phyloP scores from a whole-genome alignment of 345 rosid species.

The Isatis tinctoria region DNA sequence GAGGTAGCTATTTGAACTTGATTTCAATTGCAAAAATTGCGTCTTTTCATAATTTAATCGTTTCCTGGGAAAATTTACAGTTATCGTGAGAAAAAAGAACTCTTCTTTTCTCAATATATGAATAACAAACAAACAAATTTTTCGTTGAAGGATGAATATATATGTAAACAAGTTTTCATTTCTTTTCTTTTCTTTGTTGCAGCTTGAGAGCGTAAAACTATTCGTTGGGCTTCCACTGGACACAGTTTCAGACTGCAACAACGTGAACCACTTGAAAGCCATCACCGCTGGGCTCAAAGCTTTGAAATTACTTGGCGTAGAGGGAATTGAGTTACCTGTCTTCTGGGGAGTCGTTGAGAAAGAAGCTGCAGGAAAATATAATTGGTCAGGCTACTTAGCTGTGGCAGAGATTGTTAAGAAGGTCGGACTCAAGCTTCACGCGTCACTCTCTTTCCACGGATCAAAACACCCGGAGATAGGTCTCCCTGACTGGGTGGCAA shows the following conservation, averaged over 20 bases:
- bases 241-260: slow-evolving; percentile 55
- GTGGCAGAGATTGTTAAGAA: slow-evolving; percentile 76
- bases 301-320: slow-evolving; percentile 74
- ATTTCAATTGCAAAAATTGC: not conserved
- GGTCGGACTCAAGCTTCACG: slow-evolving; percentile 75
- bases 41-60: not conserved
- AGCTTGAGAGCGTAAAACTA: slow-evolving; percentile 54
- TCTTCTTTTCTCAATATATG: not conserved
- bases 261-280: slow-evolving; percentile 68
- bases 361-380: slow-evolving; percentile 66
- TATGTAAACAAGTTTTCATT: not conserved
- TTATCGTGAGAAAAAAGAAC: not conserved
- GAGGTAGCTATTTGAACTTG: not conserved
- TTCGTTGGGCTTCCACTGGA: slow-evolving; percentile 89
- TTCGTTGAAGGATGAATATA: not conserved
- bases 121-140: no score
- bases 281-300: slow-evolving; percentile 80
- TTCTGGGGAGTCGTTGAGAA: slow-evolving; percentile 98
- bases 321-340: slow-evolving; percentile 85
- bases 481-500: slow-evolving; percentile 74
- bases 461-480: slow-evolving; percentile 39
- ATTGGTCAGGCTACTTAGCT: slow-evolving; percentile 80
- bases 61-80: not conserved
- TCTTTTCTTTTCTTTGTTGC: slow-evolving; percentile 27
- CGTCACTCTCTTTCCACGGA: slow-evolving; percentile 70